A percentile compares a stretch with the other conserved stretches of the same genome.
These are phyloP conservation scores for Tilletia setariae DNA, from an alignment of 1,284 basidiomycete species.

Conservation along the genomic window DNA sequence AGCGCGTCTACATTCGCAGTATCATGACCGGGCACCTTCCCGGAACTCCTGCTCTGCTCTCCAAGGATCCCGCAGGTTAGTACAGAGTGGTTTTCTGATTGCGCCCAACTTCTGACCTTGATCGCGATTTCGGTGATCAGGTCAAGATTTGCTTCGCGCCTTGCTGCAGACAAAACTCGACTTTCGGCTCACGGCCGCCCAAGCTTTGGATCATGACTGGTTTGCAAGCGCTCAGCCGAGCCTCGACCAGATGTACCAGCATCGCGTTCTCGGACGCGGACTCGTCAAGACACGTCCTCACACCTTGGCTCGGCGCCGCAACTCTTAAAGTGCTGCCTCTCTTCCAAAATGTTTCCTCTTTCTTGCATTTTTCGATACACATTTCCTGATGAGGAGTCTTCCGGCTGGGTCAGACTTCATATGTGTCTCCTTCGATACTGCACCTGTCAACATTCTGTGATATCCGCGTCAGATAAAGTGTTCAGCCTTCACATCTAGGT, in stretches of 20 bases:
- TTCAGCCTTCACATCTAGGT: too few relatives aligned
- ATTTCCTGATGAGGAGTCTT: too few relatives aligned
- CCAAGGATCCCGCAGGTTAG: constrained; percentile 4
- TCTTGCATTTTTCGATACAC: too few relatives aligned
- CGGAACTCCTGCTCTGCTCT: not conserved
- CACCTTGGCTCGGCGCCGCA: too few relatives aligned
- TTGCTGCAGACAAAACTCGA: not conserved
- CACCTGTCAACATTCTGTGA: too few relatives aligned
- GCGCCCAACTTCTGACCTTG: not conserved
- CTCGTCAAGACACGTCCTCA: too few relatives aligned
- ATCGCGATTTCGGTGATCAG: not conserved
- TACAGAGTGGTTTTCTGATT: not conserved
- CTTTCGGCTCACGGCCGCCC: not conserved
- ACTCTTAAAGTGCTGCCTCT: too few relatives aligned
- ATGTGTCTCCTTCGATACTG: too few relatives aligned
- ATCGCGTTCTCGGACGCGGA: not conserved
- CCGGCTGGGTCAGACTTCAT: too few relatives aligned
- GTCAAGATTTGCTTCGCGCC: not conserved
- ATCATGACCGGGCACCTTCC: not conserved
- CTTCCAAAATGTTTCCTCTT: too few relatives aligned
- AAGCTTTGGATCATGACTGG: constrained; percentile 3
- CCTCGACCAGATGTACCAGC: not conserved
- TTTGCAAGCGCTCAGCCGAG: constrained; percentile 4
- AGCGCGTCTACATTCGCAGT: constrained; percentile 1
- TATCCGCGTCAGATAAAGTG: too few relatives aligned